Base-by-base conservation (phyloP, 1,139 yeast species). In the Blastobotrys capitulatus region DNA sequence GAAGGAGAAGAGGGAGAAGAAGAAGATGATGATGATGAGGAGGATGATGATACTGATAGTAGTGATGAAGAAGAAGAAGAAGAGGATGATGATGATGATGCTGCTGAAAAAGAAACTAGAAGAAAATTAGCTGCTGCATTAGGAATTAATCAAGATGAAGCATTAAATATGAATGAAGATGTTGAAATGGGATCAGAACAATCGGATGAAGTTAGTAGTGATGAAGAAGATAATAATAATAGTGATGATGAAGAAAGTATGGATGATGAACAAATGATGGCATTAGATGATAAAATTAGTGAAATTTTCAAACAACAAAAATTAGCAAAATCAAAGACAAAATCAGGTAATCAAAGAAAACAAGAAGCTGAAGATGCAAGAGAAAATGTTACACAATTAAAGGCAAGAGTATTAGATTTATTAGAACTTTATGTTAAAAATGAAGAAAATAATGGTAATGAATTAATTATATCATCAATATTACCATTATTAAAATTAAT, bases 241-340 rank as follows among this genome's bases (percentile, higher is more conserved):
- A 70, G 66, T 7, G 77, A 77, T 46, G 86, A 80, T 51, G 87
- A 85, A 12, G 95, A 86, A 54, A 80, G 89, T 2, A 86, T 88
- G 95, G 94, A 92, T 58, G 99, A 92, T 65, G 97, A 90, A 58
- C 90, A 89, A 65, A 92, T 92, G 99, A 81, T 90, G 82, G 95
- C 92, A 15, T 78, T 92, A 63, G 98, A 92, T 64, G 88, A 77
- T 26, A 94, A 88, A 54, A 72, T 92, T 32, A 80, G 96, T 0
- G 78, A 77, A 49, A 92, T 92, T 51, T 92, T 92, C 74, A 80
- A 84, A 59, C 92, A 89, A 60, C 79, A 74, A 18, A 60, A 57
- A 37, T 53, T 53, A 34, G 60, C 54, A 6, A 49, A 60, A 6
- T 53, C 58, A 47, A 58, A 57, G 52, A 53, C 57, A 47, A 58